Conservation (phyloP, 345 rosid species). For the Lepidium aucheri region DNA sequence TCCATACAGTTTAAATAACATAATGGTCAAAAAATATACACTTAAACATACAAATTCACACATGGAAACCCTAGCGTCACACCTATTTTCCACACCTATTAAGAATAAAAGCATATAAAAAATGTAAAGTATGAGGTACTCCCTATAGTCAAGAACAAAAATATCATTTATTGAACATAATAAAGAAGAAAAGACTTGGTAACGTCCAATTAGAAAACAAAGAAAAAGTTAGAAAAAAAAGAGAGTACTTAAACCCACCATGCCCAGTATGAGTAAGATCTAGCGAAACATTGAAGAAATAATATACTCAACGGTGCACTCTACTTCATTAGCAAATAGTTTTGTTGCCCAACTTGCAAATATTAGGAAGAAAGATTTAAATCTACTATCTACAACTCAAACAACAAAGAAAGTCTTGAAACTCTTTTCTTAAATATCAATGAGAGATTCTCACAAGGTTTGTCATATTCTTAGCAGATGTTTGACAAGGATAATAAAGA, state of each 20-base stretch:
- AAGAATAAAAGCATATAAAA: too few species aligned
- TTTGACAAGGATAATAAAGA: not conserved
- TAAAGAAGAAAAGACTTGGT: too few species aligned
- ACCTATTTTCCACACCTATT: too few species aligned
- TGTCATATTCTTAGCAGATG: too few species aligned
- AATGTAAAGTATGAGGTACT: too few species aligned
- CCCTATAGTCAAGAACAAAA: too few species aligned
- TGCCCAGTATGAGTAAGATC: slow-evolving; percentile 88
- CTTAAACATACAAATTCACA: too few species aligned
- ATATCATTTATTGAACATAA: too few species aligned
- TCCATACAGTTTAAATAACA: too few species aligned
- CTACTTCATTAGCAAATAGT: too few species aligned
- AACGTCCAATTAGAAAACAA: not conserved
- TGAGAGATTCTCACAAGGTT: not conserved
- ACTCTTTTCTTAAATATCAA: not conserved
- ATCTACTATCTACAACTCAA: not conserved
- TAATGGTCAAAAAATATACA: too few species aligned
- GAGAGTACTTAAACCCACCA: slow-evolving; percentile 38
- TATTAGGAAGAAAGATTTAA: not conserved
- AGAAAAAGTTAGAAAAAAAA: slow-evolving; percentile 10
- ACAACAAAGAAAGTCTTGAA: not conserved
- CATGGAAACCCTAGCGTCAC: too few species aligned
- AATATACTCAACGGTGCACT: slow-evolving; percentile 46
- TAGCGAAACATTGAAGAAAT: slow-evolving; percentile 59
- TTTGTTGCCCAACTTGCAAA: slow-evolving; percentile 80